Base-by-base conservation (phyloP, 2,329 filamentous ascomycete genomes). In the Calonectria ilicicola region DNA sequence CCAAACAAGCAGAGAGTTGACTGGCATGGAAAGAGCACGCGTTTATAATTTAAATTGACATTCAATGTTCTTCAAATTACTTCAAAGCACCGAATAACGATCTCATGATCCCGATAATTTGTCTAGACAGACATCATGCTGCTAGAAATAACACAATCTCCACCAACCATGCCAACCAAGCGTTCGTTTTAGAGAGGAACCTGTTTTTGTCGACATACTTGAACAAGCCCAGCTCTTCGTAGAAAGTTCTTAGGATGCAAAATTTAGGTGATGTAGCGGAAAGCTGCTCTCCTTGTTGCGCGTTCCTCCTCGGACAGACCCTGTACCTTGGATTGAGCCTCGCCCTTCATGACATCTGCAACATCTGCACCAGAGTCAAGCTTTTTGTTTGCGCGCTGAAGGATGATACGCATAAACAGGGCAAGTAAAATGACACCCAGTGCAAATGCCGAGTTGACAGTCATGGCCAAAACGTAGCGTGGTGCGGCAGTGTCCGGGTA, bases 391-490 rank as follows among this genome's bases (percentile, higher is more conserved):
- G 58, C 69, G 12, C 69, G 56, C 40, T 72, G 65, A 9, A 72
- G 49, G 27, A 72, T 21, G n/a, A 68, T 60, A 14, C 58, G 65
- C 65, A 65, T 72, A 23, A 60, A 7, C 10, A 69, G 7, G 12
- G 65, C 65, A n/a, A 72, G 42, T 10, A 65, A 5, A 19, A 72
- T 69, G 21, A 53, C 51, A 15, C 35, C 65, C 51, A 69, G 35
- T 3, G 69, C 69, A 27, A 72, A 72, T 17, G 46, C 69, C 38
- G 69, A 72, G 65, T 72, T 72, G 27, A 69, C 69, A 21, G 47
- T 29, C 65, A 72, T 72, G 7, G 69, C 69, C 47, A 72, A 23
- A 19, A 72, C 65, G 23, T 69, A 72, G 15, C 65, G 65, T 29
- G 69, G 65, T 21, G 63, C 63, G 12, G 60, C 56, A 23, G 26